Conservation (phyloP, 176 grass and related monocot species). For the Olyra latifolia region DNA sequence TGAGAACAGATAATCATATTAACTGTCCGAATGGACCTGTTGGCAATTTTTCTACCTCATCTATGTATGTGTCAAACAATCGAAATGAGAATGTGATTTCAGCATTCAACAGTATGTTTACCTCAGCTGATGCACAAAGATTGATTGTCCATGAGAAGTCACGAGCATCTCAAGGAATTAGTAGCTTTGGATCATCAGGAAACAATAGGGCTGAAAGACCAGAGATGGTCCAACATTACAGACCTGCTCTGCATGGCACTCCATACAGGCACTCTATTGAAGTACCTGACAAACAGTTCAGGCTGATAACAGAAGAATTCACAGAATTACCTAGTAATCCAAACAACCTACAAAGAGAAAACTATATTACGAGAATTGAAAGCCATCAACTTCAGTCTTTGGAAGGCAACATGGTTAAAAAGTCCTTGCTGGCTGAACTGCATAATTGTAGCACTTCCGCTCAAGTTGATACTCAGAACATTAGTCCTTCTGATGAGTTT, state of each 20-base stretch:
- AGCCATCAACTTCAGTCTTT: slow-evolving; percentile 25
- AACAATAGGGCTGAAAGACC: slow-evolving; percentile 27
- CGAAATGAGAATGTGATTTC: slow-evolving; percentile 16
- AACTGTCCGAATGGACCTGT: slow-evolving; percentile 24
- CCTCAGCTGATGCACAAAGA: slow-evolving; percentile 48
- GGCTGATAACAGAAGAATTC: slow-evolving; percentile 19
- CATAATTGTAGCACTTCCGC: background rate
- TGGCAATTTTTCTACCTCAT: slow-evolving; percentile 20
- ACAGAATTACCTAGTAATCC: slow-evolving; percentile 20
- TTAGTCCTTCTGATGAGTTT: slow-evolving; percentile 1
- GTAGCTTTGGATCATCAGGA: slow-evolving; percentile 30
- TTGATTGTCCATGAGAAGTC: slow-evolving; percentile 41
- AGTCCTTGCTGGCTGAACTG: slow-evolving; percentile 14
- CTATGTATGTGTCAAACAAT: slow-evolving; percentile 20
- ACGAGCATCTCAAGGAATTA: slow-evolving; percentile 27
- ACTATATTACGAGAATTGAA: slow-evolving; percentile 15
- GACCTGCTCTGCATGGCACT: slow-evolving; percentile 2
- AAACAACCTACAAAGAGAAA: slow-evolving; percentile 3
- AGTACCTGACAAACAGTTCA: slow-evolving; percentile 34
- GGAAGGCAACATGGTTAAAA: background rate
- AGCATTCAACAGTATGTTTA: slow-evolving; percentile 31
- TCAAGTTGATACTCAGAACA: slow-evolving; percentile 7
- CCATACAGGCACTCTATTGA: slow-evolving; percentile 12
- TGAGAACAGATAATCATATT: slow-evolving; percentile 36
- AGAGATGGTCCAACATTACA: slow-evolving; percentile 25